phyloP scores from a whole-genome alignment of 2,329 filamentous ascomycete species.

The Xylariaceae sp. region DNA sequence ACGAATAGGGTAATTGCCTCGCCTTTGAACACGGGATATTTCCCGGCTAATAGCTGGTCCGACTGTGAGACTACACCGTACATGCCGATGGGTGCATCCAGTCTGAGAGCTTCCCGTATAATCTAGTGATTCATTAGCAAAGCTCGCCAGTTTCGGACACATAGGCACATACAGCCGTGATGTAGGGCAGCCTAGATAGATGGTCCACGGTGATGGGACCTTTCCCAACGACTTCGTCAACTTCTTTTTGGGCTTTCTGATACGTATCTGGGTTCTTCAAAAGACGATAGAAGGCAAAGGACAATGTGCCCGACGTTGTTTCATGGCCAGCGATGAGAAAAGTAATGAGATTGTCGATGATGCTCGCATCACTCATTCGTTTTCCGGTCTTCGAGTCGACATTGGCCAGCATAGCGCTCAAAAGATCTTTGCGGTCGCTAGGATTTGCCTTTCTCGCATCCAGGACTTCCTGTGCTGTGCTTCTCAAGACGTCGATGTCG shows the following conservation, averaged over 20 bases:
- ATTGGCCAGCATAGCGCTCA: constrained; percentile 66
- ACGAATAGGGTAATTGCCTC: constrained; percentile 50
- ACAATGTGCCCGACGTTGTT: constrained; percentile 64
- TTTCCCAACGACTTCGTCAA: constrained; percentile 60
- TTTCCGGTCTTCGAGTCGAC: constrained; percentile 64
- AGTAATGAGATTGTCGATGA: constrained; percentile 68
- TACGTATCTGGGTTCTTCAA: constrained; percentile 59
- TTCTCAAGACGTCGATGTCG: constrained; percentile 53
- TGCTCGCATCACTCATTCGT: constrained; percentile 57
- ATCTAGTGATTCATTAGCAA: constrained; percentile 32
- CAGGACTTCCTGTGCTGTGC: constrained; percentile 57
- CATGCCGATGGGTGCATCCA: constrained; percentile 56
- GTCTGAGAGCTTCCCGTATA: constrained; percentile 61
- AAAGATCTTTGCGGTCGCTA: constrained; percentile 58
- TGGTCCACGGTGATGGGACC: constrained; percentile 57
- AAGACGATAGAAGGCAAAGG: constrained; percentile 62
- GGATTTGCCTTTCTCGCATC: constrained; percentile 53
- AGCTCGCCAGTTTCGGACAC: not conserved
- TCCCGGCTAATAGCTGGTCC: constrained; percentile 54
- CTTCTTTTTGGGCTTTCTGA: constrained; percentile 60
- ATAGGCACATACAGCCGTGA: constrained; percentile 47
- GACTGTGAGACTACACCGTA: constrained; percentile 53
- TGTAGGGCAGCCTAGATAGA: constrained; percentile 60
- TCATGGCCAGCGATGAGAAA: constrained; percentile 70
- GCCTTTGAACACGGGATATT: constrained; percentile 54